Evolutionary conservation across 768 basidiomycete species (phyloP), one percentile per base, ranked within the genome.

Genomic region (Clavaria fumosa): DNA sequence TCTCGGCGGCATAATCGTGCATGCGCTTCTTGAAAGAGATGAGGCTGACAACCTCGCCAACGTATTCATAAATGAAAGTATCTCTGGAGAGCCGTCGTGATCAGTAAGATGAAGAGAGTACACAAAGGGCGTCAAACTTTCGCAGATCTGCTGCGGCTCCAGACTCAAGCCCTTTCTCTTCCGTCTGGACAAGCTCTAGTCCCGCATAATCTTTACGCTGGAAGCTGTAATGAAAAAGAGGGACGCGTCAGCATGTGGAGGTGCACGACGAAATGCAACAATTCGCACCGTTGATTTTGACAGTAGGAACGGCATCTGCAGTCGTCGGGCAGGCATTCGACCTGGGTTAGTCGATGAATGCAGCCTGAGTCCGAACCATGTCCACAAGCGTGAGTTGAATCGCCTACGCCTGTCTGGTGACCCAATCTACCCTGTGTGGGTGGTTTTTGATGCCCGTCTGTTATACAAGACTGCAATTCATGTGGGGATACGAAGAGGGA

Each of bases 301-400:
- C 95, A 99, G 48, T 78, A 66, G 5, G 60, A 51, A 31, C 73
- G 64, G 61, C 85, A 89, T 26, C 80, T 72, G 61, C 95, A 99
- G 47, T 96, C 90, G 26, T 70, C 79, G 10, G 72, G 61, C n/a
- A 91, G 59, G 59, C 95, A 99, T 58, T 99, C 95, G 9, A 97
- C 88, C 57, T 93, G 91, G 18, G 95, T 91, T 43, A 97, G 72
- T 41, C 90, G 70, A 58, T 97, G 97, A 62, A 99, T 96, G 56
- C 95, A n/a, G n/a, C n/a, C n/a, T n/a, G n/a, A 99, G 61, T 93
- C 85, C 17, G 86, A 88, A 43, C 71, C 64, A 26, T 75, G 71
- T 18, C 90, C 88, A 58, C 95, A 99, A 4, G 88, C 86, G 37
- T 57, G 59, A 31, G 72, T 63, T 9, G 63, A 66, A 43, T 67